A percentile compares a stretch with the other conserved stretches of the same genome.
These are phyloP conservation scores for Diaporthe sp. DNA, from an alignment of 2,329 filamentous ascomycete species.

Conservation along the genomic window DNA sequence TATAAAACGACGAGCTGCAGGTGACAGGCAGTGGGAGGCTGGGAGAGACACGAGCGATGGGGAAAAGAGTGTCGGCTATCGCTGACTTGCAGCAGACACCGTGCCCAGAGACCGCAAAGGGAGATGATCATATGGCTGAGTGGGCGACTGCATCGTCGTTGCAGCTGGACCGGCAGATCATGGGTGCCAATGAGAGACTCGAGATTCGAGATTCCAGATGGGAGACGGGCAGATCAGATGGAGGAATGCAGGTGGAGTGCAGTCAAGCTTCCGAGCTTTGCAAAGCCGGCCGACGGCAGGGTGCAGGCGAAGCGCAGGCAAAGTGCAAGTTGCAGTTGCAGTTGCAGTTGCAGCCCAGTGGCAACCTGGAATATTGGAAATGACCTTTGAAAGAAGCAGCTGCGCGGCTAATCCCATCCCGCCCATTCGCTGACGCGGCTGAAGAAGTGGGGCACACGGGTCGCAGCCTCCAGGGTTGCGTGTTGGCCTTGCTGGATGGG, in stretches of 20 bases:
- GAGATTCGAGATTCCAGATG: constrained; percentile 4
- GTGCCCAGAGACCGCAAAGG: neutral
- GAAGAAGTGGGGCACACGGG: constrained; percentile 18
- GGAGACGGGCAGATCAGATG: constrained; percentile 23
- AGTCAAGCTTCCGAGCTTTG: neutral
- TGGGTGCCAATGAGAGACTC: neutral
- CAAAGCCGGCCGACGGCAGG: constrained; percentile 22
- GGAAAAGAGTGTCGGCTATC: constrained; percentile 3
- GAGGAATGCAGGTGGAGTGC: neutral
- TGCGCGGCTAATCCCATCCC: constrained; percentile 30
- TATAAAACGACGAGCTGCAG: neutral
- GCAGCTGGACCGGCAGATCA: constrained; percentile 4
- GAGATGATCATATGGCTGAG: neutral
- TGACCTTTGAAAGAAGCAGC: neutral
- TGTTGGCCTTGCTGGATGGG: constrained; percentile 11
- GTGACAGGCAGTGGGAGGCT: neutral
- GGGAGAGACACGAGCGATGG: neutral
- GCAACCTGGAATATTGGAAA: constrained; percentile 19
- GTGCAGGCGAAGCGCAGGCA: neutral
- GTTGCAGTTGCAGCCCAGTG: constrained; percentile 7
- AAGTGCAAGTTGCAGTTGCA: neutral
- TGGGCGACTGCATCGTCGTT: constrained; percentile 12
- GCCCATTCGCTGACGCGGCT: constrained; percentile 21
- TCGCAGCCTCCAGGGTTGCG: constrained; percentile 3
- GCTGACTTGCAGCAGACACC: constrained; percentile 15